Percentiles rank a stretch among this genome's conserved stretches.
Evolutionary conservation across 106 monocot species (phyloP).

Genomic region (Triglochin maritima): DNA sequence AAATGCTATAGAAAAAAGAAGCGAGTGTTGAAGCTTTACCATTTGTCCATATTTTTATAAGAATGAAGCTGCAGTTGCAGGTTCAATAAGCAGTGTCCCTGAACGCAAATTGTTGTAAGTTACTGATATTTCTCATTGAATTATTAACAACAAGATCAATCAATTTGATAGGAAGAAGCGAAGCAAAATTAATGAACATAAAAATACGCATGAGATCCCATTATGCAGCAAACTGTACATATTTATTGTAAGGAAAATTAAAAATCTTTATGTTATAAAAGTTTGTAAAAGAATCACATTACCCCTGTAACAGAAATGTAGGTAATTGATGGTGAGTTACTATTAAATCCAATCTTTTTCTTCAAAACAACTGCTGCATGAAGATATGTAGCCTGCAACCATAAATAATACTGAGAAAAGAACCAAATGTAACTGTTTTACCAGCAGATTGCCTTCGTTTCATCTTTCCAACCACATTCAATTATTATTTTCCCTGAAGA

Average conservation of each 20-base stretch:
- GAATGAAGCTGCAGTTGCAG: slow-evolving; percentile 72
- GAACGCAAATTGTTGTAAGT: background rate
- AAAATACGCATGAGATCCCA: background rate
- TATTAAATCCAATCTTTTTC: slow-evolving; percentile 96
- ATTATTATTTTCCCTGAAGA: too few species aligned
- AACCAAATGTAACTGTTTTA: background rate
- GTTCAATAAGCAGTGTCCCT: slow-evolving; percentile 91
- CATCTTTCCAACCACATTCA: too few species aligned
- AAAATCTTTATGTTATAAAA: too few species aligned
- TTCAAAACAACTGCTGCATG: slow-evolving; percentile 89
- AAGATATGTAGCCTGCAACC: slow-evolving; percentile 69
- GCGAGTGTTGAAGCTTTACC: slow-evolving; percentile 19
- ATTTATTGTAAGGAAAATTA: too few species aligned
- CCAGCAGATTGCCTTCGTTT: too few species aligned
- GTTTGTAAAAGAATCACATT: background rate
- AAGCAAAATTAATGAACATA: background rate
- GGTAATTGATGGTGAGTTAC: slow-evolving; percentile 13
- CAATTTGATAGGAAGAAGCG: too few species aligned
- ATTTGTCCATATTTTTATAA: slow-evolving; percentile 67
- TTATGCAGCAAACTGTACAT: background rate
- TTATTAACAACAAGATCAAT: background rate
- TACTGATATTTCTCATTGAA: background rate
- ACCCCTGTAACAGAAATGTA: background rate
- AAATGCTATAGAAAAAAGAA: background rate
- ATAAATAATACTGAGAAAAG: background rate